Base-by-base conservation (phyloP, 768 basidiomycete species). In the Coprinellus aureogranulatus region DNA sequence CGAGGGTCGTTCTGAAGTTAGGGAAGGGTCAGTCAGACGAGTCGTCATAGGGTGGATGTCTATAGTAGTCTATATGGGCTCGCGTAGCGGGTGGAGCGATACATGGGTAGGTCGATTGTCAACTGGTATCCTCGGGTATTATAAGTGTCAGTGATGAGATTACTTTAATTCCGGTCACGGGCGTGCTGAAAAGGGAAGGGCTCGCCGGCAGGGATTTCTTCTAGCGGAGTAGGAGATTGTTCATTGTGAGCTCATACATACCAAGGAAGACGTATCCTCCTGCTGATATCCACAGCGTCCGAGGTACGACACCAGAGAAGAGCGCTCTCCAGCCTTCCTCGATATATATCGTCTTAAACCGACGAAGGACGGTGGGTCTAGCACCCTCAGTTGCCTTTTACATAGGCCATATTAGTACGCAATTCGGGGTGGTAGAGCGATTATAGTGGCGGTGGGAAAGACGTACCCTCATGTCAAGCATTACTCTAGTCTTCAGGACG, bases 181-280 rank as follows among this genome's bases (percentile, higher is more conserved):
- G n/a, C n/a, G 16, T 48, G 18, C 25, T 40, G 23, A 34, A 34
- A 14, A 6, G 14, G 34, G 34, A 14, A 14, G 6, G 34, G 34
- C 8, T 6, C 34, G 34, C 34, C 34, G 6, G 34, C 6, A 6
- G 34, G 14, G 34, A 14, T 34, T 28, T 16, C 12, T 51, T 20
- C 55, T 39, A 50, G n/a, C 10, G 37, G 16, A 42, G 37, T 23
- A 44, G 37, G 31, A 90, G 68, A 2, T 78, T 75, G 64, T 81
- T 77, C 3, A 87, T 76, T 0, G 79, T 84, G 82, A 85, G 88
- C 70, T 99, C 96, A 65, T 98, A 99, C 48, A 93, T 88, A n/a
- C 97, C 97, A 25, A 99, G 79, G 71, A 99, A 99, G 0, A 98
- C 93, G 0, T 95, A 94, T 2, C 97, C 97, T 2, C 97, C 97